Base-by-base conservation (phyloP, 345 rosid genomes). In the Eucalyptus globulus region DNA sequence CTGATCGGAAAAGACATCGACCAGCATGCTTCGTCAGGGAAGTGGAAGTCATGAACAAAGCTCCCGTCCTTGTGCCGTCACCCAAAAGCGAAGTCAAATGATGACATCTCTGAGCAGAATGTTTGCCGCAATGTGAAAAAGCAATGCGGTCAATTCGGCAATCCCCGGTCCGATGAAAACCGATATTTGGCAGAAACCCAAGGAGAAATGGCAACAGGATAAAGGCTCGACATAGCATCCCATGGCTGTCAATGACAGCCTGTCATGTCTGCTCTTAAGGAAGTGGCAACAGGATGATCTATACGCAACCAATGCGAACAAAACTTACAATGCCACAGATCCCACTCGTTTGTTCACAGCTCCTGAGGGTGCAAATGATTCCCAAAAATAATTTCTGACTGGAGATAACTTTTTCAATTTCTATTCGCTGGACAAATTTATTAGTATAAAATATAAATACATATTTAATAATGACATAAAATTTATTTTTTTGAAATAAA, bases 361-460 rank as follows among this genome's bases (percentile, higher is more conserved):
- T 31, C 80, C 22, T 69, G 15, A n/a, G 56, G 4, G 24, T 53
- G 56, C 24, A 19, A 19, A 19, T 7, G 56, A 53, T 53, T 53
- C 24, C 56, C 9, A 19, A 1, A 53, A 53, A 53, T 53, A 7
- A 53, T 53, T 53, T 53, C 56, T 17, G 58, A 8, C 10, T 0
- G 0, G 2, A 19, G 8, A 53, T 53, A 19, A 53, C 26, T 19
- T 19, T 50, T 53, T 53, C 26, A 53, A 53, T 19, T 1, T 53
- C 1, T 53, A 53, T 53, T 53, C 0, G 2, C 10, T 3, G 0
- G 11, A 53, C 1, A 53, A 19, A 19, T 53, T 53, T 53, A 53
- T 7, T 2, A 8, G 0, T 53, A 21, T 53, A 53, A 19, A 8
- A 0, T 53, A 19, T 53, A 53, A 21, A 2, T 2, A 53, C 5